These are phyloP conservation scores for Chlamydomonas sphaeroides DNA, from an alignment of 139 green algal genomes.

Conservation along the genomic window DNA sequence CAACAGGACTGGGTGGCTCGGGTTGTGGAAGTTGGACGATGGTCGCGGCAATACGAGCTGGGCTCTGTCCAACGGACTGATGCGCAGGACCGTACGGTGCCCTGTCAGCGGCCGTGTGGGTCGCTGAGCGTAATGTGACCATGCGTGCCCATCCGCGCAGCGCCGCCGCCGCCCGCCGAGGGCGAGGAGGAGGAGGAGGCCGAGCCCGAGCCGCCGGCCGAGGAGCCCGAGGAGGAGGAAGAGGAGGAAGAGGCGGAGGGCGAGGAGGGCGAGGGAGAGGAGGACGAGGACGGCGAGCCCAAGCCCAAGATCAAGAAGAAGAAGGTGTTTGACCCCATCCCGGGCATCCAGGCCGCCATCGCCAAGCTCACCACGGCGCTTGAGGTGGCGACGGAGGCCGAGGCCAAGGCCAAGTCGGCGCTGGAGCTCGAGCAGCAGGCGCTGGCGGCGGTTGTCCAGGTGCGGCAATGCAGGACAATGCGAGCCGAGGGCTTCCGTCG, in stretches of 20 bases:
- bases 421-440: slow-evolving; percentile 47
- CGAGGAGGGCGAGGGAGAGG: neutral
- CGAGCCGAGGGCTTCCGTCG: no score
- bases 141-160: slow-evolving; percentile 1
- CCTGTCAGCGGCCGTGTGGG: no score
- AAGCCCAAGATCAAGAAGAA: slow-evolving; percentile 38
- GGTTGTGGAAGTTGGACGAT: no score
- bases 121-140: no score
- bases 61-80: no score
- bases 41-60: no score
- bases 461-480: no score
- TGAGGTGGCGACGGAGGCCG: slow-evolving; percentile 25
- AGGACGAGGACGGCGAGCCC: slow-evolving; percentile 25
- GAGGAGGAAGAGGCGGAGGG: slow-evolving; percentile 31
- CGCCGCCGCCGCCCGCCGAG: neutral
- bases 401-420: slow-evolving; percentile 20
- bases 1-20: no score
- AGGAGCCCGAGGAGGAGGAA: neutral
- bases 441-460: slow-evolving; percentile 45
- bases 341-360: slow-evolving; percentile 24
- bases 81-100: no score
- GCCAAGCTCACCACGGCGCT: neutral
- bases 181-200: slow-evolving; percentile 20
- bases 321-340: slow-evolving; percentile 44
- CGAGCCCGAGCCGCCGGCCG: neutral